Percentiles rank a stretch among this genome's conserved stretches.
These are phyloP conservation scores for Zymoseptoria tritici DNA, from an alignment of 2,329 filamentous ascomycete genomes.

Conservation along the genomic window DNA sequence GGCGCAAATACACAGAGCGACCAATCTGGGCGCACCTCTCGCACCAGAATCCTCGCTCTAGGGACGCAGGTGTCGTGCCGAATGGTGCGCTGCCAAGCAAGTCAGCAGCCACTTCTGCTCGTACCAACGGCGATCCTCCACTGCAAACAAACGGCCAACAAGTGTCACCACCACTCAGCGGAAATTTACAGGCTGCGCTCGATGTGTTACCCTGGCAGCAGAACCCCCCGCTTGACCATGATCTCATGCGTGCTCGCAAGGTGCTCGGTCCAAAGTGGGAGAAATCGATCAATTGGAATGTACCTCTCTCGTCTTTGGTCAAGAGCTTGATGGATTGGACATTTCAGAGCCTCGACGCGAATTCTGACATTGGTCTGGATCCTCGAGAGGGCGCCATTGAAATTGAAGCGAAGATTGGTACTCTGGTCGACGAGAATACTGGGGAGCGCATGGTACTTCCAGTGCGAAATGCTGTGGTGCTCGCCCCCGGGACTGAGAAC, in stretches of 20 bases:
- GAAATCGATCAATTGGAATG: conserved; percentile 22
- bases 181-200: neutral
- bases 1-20: conserved; percentile 24
- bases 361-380: conserved; percentile 50
- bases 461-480: conserved; percentile 62
- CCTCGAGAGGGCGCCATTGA: conserved; percentile 68
- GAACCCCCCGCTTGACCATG: conserved; percentile 18
- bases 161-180: neutral
- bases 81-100: conserved; percentile 4
- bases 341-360: conserved; percentile 12
- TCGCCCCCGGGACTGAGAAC: conserved; percentile 49
- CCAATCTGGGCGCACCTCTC: conserved; percentile 30
- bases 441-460: conserved; percentile 61
- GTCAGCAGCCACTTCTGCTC: conserved; percentile 6
- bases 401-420: conserved; percentile 89
- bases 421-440: conserved; percentile 65
- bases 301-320: conserved; percentile 19
- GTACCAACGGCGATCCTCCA: neutral
- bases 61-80: neutral
- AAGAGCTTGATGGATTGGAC: conserved; percentile 25
- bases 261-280: conserved; percentile 25
- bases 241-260: conserved; percentile 19
- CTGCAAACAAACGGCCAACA: conserved; percentile 4
- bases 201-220: neutral
- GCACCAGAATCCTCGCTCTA: conserved; percentile 21